Percentiles rank a stretch among this genome's conserved stretches.
Conservation (phyloP, 805 yeast species). For the Saturnispora halmiae region DNA sequence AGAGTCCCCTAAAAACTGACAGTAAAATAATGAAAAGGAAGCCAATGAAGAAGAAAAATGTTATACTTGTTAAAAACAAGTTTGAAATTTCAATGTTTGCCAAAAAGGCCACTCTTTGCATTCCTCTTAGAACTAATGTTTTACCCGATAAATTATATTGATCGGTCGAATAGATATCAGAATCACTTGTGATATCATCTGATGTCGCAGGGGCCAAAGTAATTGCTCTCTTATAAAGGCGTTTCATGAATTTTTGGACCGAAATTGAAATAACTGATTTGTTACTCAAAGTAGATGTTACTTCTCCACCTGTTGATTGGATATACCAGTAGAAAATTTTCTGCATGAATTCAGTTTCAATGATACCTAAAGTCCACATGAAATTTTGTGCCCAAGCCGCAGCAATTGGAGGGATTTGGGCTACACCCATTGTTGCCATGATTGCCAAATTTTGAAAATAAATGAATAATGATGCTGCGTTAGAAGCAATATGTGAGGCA, state of each 20-base stretch:
- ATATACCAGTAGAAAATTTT: conserved; percentile 85
- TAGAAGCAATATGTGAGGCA: conserved; percentile 96
- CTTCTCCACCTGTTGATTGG: conserved; percentile 86
- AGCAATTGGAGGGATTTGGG: conserved; percentile 89
- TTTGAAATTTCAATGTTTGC: conserved; percentile 82
- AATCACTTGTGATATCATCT: conserved; percentile 39
- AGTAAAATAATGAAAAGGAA: conserved; percentile 50
- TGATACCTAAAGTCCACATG: conserved; percentile 92
- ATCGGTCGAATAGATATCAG: conserved; percentile 53
- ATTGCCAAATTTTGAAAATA: conserved; percentile 92
- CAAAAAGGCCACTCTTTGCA: conserved; percentile 80
- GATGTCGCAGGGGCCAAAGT: conserved; percentile 33
- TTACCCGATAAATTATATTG: conserved; percentile 59
- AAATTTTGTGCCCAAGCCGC: conserved; percentile 97
- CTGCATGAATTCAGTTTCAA: conserved; percentile 69
- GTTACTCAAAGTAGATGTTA: conserved; percentile 66
- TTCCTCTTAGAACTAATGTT: conserved; percentile 79
- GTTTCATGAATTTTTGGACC: conserved; percentile 50
- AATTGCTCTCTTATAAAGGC: conserved; percentile 32
- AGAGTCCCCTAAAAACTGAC: conserved; percentile 56
- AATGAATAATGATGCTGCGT: conserved; percentile 82
- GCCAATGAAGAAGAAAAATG: conserved; percentile 71
- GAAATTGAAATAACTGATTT: conserved; percentile 63
- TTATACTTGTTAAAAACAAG: conserved; percentile 77
- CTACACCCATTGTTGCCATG: conserved; percentile 91